A percentile compares a stretch with the other conserved stretches of the same genome.
These are phyloP conservation scores for Talaromyces proteolyticus DNA, from an alignment of 495 filamentous ascomycete genomes.

Conservation along the genomic window DNA sequence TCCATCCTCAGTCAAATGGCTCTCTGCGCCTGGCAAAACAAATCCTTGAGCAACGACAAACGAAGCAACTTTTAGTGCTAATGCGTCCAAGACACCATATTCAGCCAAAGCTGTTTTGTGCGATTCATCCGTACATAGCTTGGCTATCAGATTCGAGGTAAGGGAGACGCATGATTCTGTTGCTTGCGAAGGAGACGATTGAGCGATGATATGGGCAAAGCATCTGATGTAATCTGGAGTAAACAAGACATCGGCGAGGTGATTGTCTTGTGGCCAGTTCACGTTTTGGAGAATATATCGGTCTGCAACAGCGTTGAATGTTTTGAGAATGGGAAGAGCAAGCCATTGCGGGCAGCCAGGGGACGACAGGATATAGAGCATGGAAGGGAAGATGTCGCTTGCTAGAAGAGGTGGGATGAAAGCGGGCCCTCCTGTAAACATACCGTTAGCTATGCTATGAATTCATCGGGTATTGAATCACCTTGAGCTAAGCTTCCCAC, in stretches of 20 bases:
- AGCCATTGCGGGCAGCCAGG: constrained; percentile 57
- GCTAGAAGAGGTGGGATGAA: constrained; percentile 71
- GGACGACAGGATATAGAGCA: constrained; percentile 64
- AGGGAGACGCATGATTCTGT: constrained; percentile 64
- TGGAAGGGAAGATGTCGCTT: constrained; percentile 54
- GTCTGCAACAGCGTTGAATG: constrained; percentile 67
- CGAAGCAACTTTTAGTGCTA: constrained; percentile 70
- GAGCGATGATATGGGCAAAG: constrained; percentile 59
- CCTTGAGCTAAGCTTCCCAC: constrained; percentile 81
- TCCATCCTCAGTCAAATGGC: constrained; percentile 25
- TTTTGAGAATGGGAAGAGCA: constrained; percentile 65
- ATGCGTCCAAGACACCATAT: constrained; percentile 67
- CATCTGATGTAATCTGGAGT: constrained; percentile 47
- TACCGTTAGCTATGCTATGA: neutral
- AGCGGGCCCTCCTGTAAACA: constrained; percentile 62
- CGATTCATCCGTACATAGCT: constrained; percentile 58
- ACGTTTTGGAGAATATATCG: constrained; percentile 48
- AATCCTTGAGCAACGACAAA: constrained; percentile 65
- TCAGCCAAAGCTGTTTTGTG: constrained; percentile 67
- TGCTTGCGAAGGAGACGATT: constrained; percentile 39
- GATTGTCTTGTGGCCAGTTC: constrained; percentile 33
- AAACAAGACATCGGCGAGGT: constrained; percentile 63
- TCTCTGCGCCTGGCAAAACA: constrained; percentile 49
- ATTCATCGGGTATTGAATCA: constrained; percentile 18
- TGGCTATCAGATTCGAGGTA: constrained; percentile 61